phyloP scores from a whole-genome alignment of 352 stramenopile genomes.

The Phytophthora capsici region DNA sequence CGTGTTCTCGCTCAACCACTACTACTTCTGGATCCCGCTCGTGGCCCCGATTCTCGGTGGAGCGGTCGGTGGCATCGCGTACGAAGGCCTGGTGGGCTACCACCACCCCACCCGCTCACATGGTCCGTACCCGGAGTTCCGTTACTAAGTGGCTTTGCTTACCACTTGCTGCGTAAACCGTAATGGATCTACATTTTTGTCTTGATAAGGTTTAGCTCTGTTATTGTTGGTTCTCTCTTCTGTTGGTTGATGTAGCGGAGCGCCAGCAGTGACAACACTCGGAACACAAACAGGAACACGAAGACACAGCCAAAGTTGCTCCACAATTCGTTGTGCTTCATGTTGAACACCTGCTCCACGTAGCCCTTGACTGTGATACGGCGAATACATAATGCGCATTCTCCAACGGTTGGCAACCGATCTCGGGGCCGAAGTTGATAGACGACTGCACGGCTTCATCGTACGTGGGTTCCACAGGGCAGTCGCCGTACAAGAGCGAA shows the following conservation, averaged over 20 bases:
- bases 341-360: slow-evolving; percentile 43
- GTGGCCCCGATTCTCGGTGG: slow-evolving; percentile 70
- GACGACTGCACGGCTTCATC: slow-evolving; percentile 18
- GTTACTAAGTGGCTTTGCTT: slow-evolving; percentile 15
- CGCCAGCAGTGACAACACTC: slow-evolving; percentile 15
- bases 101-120: slow-evolving; percentile 54
- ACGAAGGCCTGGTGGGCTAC: slow-evolving; percentile 62
- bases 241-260: slow-evolving; percentile 24
- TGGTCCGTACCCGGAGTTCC: slow-evolving; percentile 31
- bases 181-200: neutral
- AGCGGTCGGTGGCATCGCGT: slow-evolving; percentile 55
- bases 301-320: slow-evolving; percentile 42
- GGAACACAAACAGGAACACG: slow-evolving; percentile 39
- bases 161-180: neutral
- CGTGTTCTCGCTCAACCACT: slow-evolving; percentile 70
- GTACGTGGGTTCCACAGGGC: slow-evolving; percentile 14
- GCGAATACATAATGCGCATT: neutral
- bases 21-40: slow-evolving; percentile 77
- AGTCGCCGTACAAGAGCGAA: slow-evolving; percentile 1
- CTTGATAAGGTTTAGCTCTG: neutral
- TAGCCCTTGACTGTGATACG: slow-evolving; percentile 43
- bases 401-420: neutral
- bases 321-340: slow-evolving; percentile 47
- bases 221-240: slow-evolving; percentile 16
- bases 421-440: neutral